Conservation (phyloP, 2,329 filamentous ascomycete species). For the Ceratocystis destructans region DNA sequence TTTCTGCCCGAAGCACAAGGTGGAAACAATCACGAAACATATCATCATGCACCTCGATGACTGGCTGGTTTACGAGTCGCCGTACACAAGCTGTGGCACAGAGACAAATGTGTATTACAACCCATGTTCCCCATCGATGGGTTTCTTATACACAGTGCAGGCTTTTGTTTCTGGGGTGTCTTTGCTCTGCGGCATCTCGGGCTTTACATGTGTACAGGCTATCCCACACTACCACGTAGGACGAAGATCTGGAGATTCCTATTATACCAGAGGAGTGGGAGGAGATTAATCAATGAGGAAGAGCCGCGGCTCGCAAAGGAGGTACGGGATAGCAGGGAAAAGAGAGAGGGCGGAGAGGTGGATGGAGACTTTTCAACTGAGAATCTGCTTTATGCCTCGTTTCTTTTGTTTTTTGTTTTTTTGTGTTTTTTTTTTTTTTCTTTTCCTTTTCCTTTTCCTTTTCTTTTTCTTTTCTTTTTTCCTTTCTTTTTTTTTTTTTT, state of each 20-base stretch:
- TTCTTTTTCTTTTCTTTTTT: too few relatives aligned
- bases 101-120: not conserved
- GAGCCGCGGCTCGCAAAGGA: not conserved
- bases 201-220: not conserved
- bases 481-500: too few relatives aligned
- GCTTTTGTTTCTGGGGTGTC: not conserved
- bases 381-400: too few relatives aligned
- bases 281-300: not conserved
- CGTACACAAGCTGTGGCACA: not conserved
- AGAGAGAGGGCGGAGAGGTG: too few relatives aligned
- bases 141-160: not conserved
- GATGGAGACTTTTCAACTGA: too few relatives aligned
- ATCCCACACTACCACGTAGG: not conserved
- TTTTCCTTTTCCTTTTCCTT: too few relatives aligned
- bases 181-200: not conserved
- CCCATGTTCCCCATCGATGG: not conserved
- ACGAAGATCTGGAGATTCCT: not conserved
- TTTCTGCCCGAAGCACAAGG: not conserved
- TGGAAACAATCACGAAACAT: not conserved
- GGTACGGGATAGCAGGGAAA: not conserved
- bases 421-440: too few relatives aligned
- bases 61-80: not conserved
- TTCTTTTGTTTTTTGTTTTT: too few relatives aligned
- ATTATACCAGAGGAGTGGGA: not conserved
- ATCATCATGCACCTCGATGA: not conserved